A percentile compares a stretch with the other conserved stretches of the same genome.
Evolutionary conservation across 768 basidiomycete species (phyloP).

Genomic region (Suillus weaverae): DNA sequence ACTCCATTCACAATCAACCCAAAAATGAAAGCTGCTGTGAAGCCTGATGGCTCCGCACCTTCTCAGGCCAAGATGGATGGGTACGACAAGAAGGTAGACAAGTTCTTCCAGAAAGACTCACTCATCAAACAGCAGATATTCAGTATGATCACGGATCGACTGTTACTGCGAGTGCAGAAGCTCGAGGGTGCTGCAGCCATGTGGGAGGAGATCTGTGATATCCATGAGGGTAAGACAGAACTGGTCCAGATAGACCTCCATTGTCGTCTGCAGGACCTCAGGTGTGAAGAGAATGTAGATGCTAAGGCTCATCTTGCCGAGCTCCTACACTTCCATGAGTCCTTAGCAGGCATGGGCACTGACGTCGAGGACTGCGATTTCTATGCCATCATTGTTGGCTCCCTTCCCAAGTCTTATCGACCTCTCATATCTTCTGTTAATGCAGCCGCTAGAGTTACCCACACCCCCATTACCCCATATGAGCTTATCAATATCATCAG

Average conservation of each 20-base stretch:
- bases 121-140: constrained; percentile 22
- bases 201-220: constrained; percentile 21
- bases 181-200: constrained; percentile 7
- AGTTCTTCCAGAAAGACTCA: constrained; percentile 15
- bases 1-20: too few species aligned
- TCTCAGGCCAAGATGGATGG: not conserved
- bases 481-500: too few species aligned
- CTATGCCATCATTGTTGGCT: constrained; percentile 23
- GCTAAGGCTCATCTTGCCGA: constrained; percentile 22
- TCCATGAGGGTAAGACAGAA: constrained; percentile 21
- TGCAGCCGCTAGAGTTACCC: too few species aligned
- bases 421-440: too few species aligned
- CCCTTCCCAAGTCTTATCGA: constrained; percentile 24
- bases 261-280: constrained; percentile 18
- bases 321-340: not conserved
- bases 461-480: too few species aligned
- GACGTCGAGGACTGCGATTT: constrained; percentile 19
- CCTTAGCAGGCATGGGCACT: constrained; percentile 16
- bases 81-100: not conserved
- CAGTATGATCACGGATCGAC: constrained; percentile 20
- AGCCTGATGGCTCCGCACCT: too few species aligned
- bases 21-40: too few species aligned
- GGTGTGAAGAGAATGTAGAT: constrained; percentile 25
- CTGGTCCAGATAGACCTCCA: constrained; percentile 26
- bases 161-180: constrained; percentile 21